These are phyloP conservation scores for Agrocybe chaxingu DNA, from an alignment of 768 basidiomycete species.

Conservation along the genomic window DNA sequence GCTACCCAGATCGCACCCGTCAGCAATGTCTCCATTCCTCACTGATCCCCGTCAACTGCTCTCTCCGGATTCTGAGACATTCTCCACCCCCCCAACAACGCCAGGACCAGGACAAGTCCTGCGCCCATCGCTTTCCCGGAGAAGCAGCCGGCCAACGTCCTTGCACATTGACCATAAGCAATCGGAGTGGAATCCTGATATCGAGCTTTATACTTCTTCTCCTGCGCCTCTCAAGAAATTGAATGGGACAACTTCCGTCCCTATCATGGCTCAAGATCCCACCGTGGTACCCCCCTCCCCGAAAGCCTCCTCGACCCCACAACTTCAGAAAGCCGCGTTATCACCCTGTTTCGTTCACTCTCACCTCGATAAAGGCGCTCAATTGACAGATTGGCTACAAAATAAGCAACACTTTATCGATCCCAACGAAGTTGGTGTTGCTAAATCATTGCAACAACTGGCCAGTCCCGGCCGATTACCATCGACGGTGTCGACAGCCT, in stretches of 20 bases:
- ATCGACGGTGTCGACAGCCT: slow-evolving; percentile 11
- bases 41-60: slow-evolving; percentile 17
- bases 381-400: slow-evolving; percentile 72
- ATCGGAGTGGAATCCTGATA: slow-evolving; percentile 38
- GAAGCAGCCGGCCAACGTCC: slow-evolving; percentile 40
- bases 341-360: slow-evolving; percentile 96
- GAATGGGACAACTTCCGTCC: slow-evolving; percentile 10
- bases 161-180: slow-evolving; percentile 38
- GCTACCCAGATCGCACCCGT: not conserved
- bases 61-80: slow-evolving; percentile 34
- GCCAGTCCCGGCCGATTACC: slow-evolving; percentile 14
- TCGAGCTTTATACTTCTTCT: slow-evolving; percentile 39
- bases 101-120: slow-evolving; percentile 24
- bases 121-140: slow-evolving; percentile 38
- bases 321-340: slow-evolving; percentile 33
- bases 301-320: slow-evolving; percentile 15
- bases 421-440: slow-evolving; percentile 42
- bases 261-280: slow-evolving; percentile 13
- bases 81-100: slow-evolving; percentile 41
- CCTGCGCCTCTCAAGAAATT: slow-evolving; percentile 17
- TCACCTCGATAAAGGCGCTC: slow-evolving; percentile 78
- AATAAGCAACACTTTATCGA: slow-evolving; percentile 37
- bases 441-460: slow-evolving; percentile 42
- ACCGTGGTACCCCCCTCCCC: slow-evolving; percentile 12
- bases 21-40: slow-evolving; percentile 16